Percentiles rank a stretch among this genome's conserved stretches.
Evolutionary conservation across 1,284 basidiomycete genomes (phyloP).

Genomic region (Malassezia dermatis): DNA sequence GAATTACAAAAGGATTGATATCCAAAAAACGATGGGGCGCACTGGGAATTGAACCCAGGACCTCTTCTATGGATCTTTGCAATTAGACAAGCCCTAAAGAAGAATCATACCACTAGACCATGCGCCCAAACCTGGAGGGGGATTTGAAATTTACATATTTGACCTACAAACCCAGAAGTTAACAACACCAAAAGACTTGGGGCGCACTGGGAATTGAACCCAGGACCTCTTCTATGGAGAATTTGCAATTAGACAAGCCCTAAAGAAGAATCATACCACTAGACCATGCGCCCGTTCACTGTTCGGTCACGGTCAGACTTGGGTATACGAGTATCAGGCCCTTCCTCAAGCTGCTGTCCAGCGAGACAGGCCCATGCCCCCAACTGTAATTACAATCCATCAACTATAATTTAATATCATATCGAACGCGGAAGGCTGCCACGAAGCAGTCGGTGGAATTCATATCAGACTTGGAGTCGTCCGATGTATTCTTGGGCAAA

Average conservation of each 20-base stretch:
- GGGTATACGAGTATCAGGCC: background rate
- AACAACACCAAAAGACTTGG: background rate
- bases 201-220: constrained; percentile 25
- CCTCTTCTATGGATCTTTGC: constrained; percentile 18
- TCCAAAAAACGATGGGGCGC: constrained; percentile 12
- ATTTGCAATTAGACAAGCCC: constrained; percentile 1
- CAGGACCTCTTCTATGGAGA: constrained; percentile 23
- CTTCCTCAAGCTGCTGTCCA: background rate
- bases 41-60: constrained; percentile 26
- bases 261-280: constrained; percentile 27
- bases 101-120: constrained; percentile 27
- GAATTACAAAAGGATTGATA: background rate
- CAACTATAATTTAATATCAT: constrained; percentile 20
- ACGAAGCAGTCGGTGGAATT: constrained; percentile 27
- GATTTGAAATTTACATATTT: background rate
- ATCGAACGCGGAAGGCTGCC: constrained; percentile 35
- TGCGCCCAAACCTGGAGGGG: constrained; percentile 7
- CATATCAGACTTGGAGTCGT: constrained; percentile 6
- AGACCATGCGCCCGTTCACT: constrained; percentile 20
- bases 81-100: constrained; percentile 17
- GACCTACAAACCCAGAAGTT: background rate
- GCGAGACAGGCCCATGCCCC: too few species aligned
- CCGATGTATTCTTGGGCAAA: constrained; percentile 15
- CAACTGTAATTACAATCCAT: background rate
- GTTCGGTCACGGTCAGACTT: background rate